phyloP scores from a whole-genome alignment of 768 basidiomycete genomes.

The Trametes meyenii region DNA sequence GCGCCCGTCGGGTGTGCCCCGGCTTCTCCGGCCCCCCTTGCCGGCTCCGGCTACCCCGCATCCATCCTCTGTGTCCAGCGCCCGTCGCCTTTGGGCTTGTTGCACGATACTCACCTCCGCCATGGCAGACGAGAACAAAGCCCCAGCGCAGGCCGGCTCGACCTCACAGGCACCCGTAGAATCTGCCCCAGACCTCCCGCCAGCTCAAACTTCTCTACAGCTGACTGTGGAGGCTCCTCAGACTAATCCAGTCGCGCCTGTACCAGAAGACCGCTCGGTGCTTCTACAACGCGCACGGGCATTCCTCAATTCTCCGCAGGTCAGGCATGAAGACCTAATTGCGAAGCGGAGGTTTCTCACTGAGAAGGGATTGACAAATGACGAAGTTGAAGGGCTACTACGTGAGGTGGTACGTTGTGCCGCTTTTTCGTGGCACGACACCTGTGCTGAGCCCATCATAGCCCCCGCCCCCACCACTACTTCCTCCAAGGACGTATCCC shows the following conservation, averaged over 20 bases:
- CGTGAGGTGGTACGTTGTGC: conserved; percentile 49
- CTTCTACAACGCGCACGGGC: conserved; percentile 53
- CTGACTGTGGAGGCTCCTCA: not conserved
- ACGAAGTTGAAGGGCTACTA: conserved; percentile 62
- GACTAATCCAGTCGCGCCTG: not conserved
- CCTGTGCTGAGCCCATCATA: not conserved
- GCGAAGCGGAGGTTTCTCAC: conserved; percentile 66
- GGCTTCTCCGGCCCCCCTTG: not conserved
- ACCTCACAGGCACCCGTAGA: not conserved
- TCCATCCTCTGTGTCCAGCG: not conserved
- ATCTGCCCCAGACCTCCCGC: not conserved
- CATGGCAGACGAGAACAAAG: conserved; percentile 16
- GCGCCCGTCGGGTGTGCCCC: not conserved
- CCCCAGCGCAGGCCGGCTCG: not conserved
- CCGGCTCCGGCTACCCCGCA: conserved; percentile 13
- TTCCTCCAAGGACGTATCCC: conserved; percentile 78
- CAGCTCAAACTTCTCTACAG: not conserved
- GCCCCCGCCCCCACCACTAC: conserved; percentile 26
- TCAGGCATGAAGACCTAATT: conserved; percentile 54
- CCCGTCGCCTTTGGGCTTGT: not conserved
- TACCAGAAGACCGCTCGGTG: conserved; percentile 22
- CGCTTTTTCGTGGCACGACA: conserved; percentile 21
- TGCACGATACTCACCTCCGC: not conserved
- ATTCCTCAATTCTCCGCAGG: conserved; percentile 69
- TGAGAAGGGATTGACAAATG: conserved; percentile 69